Conservation (phyloP, 2,329 filamentous ascomycete genomes). For the Leptographium galeiforme region DNA sequence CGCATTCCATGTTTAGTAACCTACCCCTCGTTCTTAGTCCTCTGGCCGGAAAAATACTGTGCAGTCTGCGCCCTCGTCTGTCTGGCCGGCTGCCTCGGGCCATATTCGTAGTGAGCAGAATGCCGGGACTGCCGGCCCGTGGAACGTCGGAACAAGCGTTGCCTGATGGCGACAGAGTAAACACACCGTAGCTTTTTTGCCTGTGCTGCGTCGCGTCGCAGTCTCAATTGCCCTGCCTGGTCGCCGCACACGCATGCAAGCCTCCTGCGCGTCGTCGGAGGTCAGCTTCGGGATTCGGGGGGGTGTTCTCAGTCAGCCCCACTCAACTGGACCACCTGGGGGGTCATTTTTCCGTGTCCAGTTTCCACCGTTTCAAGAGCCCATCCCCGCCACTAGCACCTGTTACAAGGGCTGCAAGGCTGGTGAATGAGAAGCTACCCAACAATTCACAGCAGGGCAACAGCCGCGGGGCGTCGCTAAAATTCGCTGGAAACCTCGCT, state of each 20-base stretch:
- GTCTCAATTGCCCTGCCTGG: not conserved
- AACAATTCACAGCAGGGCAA: not conserved
- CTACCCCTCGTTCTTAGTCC: not conserved
- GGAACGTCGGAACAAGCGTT: not conserved
- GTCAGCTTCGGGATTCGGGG: slow-evolving; percentile 5
- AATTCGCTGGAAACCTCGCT: slow-evolving; percentile 1
- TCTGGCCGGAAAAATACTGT: not conserved
- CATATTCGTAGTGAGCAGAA: too few relatives aligned
- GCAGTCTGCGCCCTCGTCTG: too few relatives aligned
- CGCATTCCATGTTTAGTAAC: not conserved
- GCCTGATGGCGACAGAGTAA: too few relatives aligned
- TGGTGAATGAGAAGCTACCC: not conserved
- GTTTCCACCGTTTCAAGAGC: slow-evolving; percentile 1
- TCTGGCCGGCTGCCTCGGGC: too few relatives aligned
- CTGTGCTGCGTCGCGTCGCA: not conserved
- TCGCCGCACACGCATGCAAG: not conserved
- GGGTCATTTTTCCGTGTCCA: slow-evolving; percentile 7
- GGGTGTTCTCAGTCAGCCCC: slow-evolving; percentile 9
- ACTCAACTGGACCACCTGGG: slow-evolving; percentile 3
- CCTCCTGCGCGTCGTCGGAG: not conserved
- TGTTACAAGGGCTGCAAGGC: not conserved
- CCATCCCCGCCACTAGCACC: not conserved
- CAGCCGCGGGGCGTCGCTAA: not conserved
- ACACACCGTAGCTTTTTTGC: too few relatives aligned
- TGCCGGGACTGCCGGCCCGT: not conserved